Evolutionary conservation across 257 asterid genomes (phyloP), one percentile per base, ranked within the genome.

Genomic region (Solanum tarijense): DNA sequence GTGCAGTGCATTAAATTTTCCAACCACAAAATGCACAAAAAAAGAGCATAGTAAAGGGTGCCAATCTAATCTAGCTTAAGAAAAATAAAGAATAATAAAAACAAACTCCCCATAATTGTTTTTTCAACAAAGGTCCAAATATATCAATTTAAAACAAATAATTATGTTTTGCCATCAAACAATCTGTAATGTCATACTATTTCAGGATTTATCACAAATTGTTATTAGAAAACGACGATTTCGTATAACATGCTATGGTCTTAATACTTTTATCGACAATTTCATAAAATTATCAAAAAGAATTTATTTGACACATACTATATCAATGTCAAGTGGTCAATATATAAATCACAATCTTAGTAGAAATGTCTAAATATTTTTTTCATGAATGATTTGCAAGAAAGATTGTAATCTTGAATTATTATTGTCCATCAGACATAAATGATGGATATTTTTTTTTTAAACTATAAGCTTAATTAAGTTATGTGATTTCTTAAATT

Each of bases 1-100:
- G 60, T 82, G 66, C 66, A 46, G 86, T 82, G 86, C 86, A 82
- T 82, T 82, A 46, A 82, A 82, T 82, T 82, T 46, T n/a, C 65
- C 62, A 46, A n/a, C 23, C 55, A n/a, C 55, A 41, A 38, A 79
- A 79, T 79, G n/a, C 12, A 39, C 84, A 79, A 48, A 48, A 41
- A 41, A 52, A 39, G 14, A 82, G 27, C 85, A 82, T 46, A 41
- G 38, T 58, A 82, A 82, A 82, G 69, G 86, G 86, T 82, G 68
- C 66, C 86, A 82, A 82, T 82, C 69, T 82, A 21, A 10, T 12
- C 31, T 46, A 21, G 11, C 23, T 14, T 58, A 41, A 46, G 18
- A 41, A 29, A 81, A 82, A 82, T 9, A 55, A 82, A 82, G 7
- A 48, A 82, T 7, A 43, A 78, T 18, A 65, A 46, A 31, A 38